Evolutionary conservation across 2,329 filamentous ascomycete species (phyloP), one percentile per base, ranked within the genome.

Genomic region (Incumbomyces lentus): DNA sequence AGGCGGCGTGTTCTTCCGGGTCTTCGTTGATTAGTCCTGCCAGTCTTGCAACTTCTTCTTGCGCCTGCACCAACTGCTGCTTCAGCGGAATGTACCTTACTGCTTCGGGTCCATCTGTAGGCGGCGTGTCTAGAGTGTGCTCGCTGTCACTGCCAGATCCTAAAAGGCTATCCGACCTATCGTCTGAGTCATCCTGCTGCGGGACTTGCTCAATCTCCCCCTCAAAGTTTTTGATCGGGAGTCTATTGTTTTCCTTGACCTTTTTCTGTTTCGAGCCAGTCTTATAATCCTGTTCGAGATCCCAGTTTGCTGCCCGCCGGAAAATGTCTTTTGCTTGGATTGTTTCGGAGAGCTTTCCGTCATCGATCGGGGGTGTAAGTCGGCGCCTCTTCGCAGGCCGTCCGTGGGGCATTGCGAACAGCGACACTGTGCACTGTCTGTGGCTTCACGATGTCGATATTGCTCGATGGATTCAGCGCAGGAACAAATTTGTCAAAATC

Each of bases 271-370:
- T 76, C 39, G 84, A 81, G 55, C 80, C 79, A 51, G 77, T 77
- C 65, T 94, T 88, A 71, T 95, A 96, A 64, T 86, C 83, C 61
- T 94, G 84, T 69, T 95, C 92, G 40, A 95, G 75, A 60, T 95
- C 81, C 88, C 90, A 96, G 65, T 80, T 82, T 49, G 85, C 74
- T 5, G 84, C 86, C 59, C 78, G 82, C 58, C 78, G 78, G 68
- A 86, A 76, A 63, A 89, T 88, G 45, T 76, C 74, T 32, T 64
- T 62, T 40, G 62, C 51, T 40, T 54, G 51, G 39, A 58, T 51
- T 19, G 59, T 61, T 31, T 60, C 55, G 26, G 54, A 57, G 26
- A 59, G 56, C 4, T 60, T 58, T 47, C 58, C 59, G 38, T 59
- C 59, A 19, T 71, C 66, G 5, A 58, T 62, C 3, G 70, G 63